Conservation (phyloP, 2,329 filamentous ascomycete genomes). For the Fusarium tupiense region DNA sequence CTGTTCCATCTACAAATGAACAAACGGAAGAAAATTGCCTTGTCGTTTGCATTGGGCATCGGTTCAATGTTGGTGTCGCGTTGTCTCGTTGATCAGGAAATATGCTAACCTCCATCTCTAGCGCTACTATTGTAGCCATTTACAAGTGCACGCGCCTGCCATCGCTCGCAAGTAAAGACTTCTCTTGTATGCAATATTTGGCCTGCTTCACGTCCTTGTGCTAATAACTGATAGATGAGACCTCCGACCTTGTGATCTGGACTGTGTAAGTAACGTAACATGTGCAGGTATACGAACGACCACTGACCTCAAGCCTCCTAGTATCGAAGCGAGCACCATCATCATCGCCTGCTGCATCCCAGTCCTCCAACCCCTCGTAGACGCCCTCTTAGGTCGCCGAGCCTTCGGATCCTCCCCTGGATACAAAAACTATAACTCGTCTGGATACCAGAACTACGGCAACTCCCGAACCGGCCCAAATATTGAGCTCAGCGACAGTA, state of each 20-base stretch:
- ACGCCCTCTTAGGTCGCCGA: constrained; percentile 36
- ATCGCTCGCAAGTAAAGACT: constrained; percentile 39
- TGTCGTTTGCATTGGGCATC: constrained; percentile 51
- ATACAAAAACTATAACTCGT: constrained; percentile 25
- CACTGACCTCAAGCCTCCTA: background rate
- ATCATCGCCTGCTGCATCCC: constrained; percentile 51
- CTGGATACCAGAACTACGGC: constrained; percentile 16
- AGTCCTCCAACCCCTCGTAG: constrained; percentile 47
- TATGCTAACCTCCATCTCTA: background rate
- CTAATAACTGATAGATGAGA: constrained; percentile 38
- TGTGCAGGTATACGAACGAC: background rate
- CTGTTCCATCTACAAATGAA: constrained; percentile 51
- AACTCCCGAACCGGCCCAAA: constrained; percentile 14
- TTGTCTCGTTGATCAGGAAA: rapidly evolving
- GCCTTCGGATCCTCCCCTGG: constrained; percentile 26
- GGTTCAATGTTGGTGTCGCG: constrained; percentile 47
- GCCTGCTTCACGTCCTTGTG: rapidly evolving
- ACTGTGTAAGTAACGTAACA: constrained; percentile 48
- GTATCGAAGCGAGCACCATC: constrained; percentile 48
- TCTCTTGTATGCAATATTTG: constrained; percentile 27
- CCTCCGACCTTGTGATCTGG: constrained; percentile 57
- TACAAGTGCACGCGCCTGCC: constrained; percentile 51
- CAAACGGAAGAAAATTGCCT: constrained; percentile 52
- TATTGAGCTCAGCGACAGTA: constrained; percentile 11
- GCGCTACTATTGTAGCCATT: constrained; percentile 42